phyloP scores from a whole-genome alignment of 2,329 filamentous ascomycete genomes.

The Xylariaceae sp. region DNA sequence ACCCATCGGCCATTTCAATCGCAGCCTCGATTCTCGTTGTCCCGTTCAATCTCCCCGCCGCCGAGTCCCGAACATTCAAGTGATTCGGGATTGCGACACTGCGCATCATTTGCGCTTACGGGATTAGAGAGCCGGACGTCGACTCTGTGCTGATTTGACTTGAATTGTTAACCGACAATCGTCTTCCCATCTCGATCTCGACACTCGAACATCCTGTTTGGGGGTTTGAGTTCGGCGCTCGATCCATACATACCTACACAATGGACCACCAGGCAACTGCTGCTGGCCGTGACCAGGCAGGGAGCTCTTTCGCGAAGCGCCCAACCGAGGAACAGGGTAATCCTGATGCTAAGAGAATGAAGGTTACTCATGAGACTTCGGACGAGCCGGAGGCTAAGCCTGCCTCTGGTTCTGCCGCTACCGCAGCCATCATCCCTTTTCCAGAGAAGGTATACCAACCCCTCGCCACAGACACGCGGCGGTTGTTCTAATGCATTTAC shows the following conservation, averaged over 20 bases:
- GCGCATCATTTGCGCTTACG: neutral
- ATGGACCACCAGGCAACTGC: neutral
- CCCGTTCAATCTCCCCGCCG: neutral
- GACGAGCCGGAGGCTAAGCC: neutral
- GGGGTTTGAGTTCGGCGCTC: neutral
- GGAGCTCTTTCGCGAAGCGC: neutral
- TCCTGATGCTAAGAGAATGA: neutral
- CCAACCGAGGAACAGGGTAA: neutral
- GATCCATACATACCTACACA: neutral
- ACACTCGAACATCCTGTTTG: neutral
- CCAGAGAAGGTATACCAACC: neutral
- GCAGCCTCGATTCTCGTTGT: neutral
- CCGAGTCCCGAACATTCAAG: neutral
- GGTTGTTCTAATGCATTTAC: slow-evolving; percentile 24
- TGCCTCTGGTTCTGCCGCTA: neutral
- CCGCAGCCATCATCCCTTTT: slow-evolving; percentile 13
- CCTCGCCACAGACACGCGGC: neutral
- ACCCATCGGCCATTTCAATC: neutral
- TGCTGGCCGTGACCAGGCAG: neutral
- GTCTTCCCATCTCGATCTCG: neutral
- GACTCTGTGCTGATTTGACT: neutral
- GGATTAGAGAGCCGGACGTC: neutral
- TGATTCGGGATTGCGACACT: neutral
- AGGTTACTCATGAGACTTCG: neutral
- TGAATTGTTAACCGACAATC: neutral